A percentile compares a stretch with the other conserved stretches of the same genome.
Evolutionary conservation across 306 rosid species (phyloP).

Genomic region (Lathyrus tuberosus): DNA sequence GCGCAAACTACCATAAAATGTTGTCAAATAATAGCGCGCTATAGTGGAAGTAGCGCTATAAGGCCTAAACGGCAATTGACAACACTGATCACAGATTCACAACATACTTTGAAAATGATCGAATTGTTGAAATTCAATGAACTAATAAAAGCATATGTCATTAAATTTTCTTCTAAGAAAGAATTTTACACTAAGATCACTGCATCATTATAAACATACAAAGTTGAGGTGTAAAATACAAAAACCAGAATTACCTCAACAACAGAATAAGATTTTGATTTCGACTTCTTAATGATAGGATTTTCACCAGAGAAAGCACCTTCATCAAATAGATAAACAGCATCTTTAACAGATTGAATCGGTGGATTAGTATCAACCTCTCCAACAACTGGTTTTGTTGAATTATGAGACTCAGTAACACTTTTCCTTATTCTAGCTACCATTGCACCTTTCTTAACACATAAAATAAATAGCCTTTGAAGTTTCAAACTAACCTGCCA

Average conservation of each 20-base stretch:
- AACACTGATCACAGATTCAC: background rate
- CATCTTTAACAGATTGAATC: slow-evolving; percentile 97
- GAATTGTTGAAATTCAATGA: too few species aligned
- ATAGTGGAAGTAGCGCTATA: background rate
- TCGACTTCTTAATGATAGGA: slow-evolving; percentile 62
- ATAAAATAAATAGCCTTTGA: background rate
- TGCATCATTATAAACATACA: background rate
- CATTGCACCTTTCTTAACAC: slow-evolving; percentile 45
- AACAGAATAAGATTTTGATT: slow-evolving; percentile 76
- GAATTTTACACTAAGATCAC: background rate
- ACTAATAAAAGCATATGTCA: too few species aligned
- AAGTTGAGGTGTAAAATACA: slow-evolving; percentile 14
- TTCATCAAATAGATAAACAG: slow-evolving; percentile 85
- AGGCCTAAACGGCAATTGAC: background rate
- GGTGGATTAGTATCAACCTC: slow-evolving; percentile 98
- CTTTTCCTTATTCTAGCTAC: slow-evolving; percentile 61
- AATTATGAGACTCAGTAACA: slow-evolving; percentile 60
- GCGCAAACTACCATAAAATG: background rate
- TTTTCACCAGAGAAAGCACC: slow-evolving; percentile 88
- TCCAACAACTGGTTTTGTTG: slow-evolving; percentile 78
- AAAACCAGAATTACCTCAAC: slow-evolving; percentile 66
- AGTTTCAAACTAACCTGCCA: slow-evolving; percentile 34
- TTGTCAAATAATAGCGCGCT: background rate
- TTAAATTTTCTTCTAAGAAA: too few species aligned
- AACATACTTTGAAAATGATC: background rate